Percentiles rank a stretch among this genome's conserved stretches.
Conservation (phyloP, 2,329 filamentous ascomycete genomes). For the Phialemonium atrogriseum region DNA sequence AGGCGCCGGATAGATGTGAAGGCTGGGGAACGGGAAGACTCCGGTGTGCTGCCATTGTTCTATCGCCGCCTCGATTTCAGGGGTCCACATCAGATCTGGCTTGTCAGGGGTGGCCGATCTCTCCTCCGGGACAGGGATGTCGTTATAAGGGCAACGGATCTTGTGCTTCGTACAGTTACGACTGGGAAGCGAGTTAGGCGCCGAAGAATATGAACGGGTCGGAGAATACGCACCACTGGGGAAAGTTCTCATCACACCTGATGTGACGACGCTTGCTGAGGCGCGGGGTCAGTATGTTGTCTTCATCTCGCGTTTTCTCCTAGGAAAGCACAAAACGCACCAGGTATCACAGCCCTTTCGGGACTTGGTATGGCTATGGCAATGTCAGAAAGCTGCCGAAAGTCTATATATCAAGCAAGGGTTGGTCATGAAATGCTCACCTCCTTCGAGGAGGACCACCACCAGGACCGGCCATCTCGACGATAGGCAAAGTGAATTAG, state of each 20-base stretch:
- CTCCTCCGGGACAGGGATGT: conserved; percentile 62
- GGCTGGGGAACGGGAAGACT: conserved; percentile 74
- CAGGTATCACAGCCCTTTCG: conserved; percentile 97
- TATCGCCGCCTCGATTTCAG: conserved; percentile 74
- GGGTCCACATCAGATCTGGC: conserved; percentile 73
- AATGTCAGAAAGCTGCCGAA: conserved; percentile 5
- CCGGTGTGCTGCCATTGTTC: conserved; percentile 78
- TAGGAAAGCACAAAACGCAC: conserved; percentile 26
- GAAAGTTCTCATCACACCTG: conserved; percentile 93
- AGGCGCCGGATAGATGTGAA: conserved; percentile 68
- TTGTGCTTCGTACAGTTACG: conserved; percentile 99
- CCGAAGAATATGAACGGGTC: too few relatives aligned
- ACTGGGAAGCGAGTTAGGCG: conserved; percentile 34
- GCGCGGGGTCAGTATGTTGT: background rate
- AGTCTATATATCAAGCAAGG: too few relatives aligned
- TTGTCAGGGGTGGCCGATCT: conserved; percentile 53
- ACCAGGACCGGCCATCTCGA: conserved; percentile 81
- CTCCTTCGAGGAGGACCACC: conserved; percentile 79
- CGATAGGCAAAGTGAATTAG: conserved; percentile 19
- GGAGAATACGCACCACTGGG: conserved; percentile 69
- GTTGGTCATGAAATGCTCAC: conserved; percentile 30
- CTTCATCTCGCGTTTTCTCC: too few relatives aligned
- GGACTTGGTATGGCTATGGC: conserved; percentile 87
- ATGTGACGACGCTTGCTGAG: conserved; percentile 84
- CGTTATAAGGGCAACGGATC: conserved; percentile 96